Evolutionary conservation across 176 grass and related monocot genomes (phyloP), one percentile per base, ranked within the genome.

Genomic region (Cenchrus purpureus): DNA sequence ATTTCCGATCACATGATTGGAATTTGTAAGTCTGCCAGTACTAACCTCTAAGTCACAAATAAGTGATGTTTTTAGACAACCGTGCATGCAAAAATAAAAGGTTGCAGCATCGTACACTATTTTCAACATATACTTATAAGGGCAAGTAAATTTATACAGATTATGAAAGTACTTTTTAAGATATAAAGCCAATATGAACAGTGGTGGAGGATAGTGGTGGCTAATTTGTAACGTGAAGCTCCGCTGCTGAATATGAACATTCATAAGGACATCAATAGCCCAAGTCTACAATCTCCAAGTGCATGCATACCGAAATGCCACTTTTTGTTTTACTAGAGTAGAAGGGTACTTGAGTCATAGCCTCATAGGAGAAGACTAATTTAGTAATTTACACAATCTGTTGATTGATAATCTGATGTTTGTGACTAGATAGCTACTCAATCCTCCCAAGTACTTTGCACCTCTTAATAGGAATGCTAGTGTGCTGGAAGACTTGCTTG

Each of bases 361-460:
- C 48, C 56, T 53, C 61, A 6, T 45, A 8, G 14, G 58, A 22
- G 16, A 72, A 19, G 16, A 67, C 19, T 14, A 43, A 63, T 64
- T 63, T 29, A 66, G 19, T 14, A 43, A 63, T 65, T 63, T 29
- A 19, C 25, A 52, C 15, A 12, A 37, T 14, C 19, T 48, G 42
- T 66, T 52, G 51, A 66, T 12, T 67, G 7, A 52, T 51, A 66
- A 53, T 66, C 46, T 37, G 45, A 9, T 51, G 14, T 73, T 45
- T 31, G 13, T 48, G 40, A 19, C 8, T 63, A 83, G 55, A n/a
- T 7, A 34, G 68, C 43, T 34, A 62, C 19, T 46, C 42, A 22
- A 71, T 71, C 43, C 55, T 82, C 56, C 44, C 31, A 71, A 73
- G 48, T 71, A 86, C 15, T 44, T 17, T 73, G 43, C 29, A 68